These are phyloP conservation scores for Auriscalpium microsporum DNA, from an alignment of 768 basidiomycete species.

Conservation along the genomic window DNA sequence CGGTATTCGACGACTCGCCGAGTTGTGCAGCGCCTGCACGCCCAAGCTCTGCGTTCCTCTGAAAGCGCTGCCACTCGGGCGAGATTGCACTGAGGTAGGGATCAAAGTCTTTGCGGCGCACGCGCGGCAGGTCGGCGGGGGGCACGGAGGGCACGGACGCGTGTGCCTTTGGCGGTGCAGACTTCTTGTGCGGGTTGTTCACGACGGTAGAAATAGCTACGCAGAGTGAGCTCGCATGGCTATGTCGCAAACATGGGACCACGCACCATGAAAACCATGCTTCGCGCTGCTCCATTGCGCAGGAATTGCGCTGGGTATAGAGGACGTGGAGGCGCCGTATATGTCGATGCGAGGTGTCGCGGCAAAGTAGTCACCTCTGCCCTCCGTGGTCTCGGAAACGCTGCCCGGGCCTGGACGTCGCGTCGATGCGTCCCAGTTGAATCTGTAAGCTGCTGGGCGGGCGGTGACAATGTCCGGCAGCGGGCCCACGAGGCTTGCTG, in stretches of 20 bases:
- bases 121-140: slow-evolving; percentile 70
- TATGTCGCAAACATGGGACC: background rate
- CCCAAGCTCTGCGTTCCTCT: slow-evolving; percentile 32
- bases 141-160: slow-evolving; percentile 65
- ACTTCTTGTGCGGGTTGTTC: slow-evolving; percentile 79
- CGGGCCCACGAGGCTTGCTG: slow-evolving; percentile 44
- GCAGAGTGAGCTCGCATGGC: slow-evolving; percentile 2
- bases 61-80: slow-evolving; percentile 73
- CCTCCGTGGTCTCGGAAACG: slow-evolving; percentile 63
- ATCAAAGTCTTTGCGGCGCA: slow-evolving; percentile 78
- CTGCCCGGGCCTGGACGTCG: slow-evolving; percentile 60
- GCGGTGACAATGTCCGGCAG: slow-evolving; percentile 37
- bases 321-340: slow-evolving; percentile 36
- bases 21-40: slow-evolving; percentile 25
- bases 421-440: slow-evolving; percentile 62
- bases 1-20: slow-evolving; percentile 8
- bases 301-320: slow-evolving; percentile 40
- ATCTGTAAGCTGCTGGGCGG: slow-evolving; percentile 48
- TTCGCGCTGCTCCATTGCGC: slow-evolving; percentile 72
- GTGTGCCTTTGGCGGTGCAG: slow-evolving; percentile 83
- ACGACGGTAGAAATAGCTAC: slow-evolving; percentile 90
- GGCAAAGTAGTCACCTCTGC: slow-evolving; percentile 50
- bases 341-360: slow-evolving; percentile 35
- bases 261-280: slow-evolving; percentile 84
- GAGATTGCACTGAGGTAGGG: slow-evolving; percentile 64